phyloP scores from a whole-genome alignment of 169 alveolate genomes.

The Eimeria nieschulzi region DNA sequence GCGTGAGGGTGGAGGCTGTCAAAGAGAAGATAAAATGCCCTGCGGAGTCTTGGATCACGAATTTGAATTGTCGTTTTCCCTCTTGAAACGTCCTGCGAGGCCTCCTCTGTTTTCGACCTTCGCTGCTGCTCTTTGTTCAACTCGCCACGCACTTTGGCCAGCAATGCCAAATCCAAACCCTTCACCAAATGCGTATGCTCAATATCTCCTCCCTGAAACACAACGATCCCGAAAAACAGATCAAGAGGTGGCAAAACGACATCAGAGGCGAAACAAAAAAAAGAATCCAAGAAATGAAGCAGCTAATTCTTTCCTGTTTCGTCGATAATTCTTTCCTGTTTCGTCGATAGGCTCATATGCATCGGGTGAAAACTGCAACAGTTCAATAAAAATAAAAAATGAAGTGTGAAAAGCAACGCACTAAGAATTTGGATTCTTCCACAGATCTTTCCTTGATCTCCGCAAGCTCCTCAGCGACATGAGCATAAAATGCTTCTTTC shows the following conservation, averaged over 20 bases:
- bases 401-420: neutral
- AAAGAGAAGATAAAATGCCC: conserved; percentile 1
- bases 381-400: neutral
- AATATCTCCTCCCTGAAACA: conserved; percentile 75
- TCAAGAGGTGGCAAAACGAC: neutral
- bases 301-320: too few relatives aligned
- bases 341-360: too few relatives aligned
- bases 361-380: neutral
- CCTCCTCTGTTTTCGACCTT: neutral
- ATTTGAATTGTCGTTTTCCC: neutral
- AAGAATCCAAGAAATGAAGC: neutral
- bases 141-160: conserved; percentile 78
- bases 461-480: conserved; percentile 78
- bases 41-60: neutral
- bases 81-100: neutral
- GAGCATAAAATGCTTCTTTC: conserved; percentile 69
- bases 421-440: conserved; percentile 79
- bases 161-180: conserved; percentile 79
- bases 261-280: neutral
- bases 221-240: neutral
- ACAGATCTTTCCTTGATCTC: conserved; percentile 74
- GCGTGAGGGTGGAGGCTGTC: conserved; percentile 22
- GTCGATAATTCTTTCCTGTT: neutral
- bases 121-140: conserved; percentile 67
- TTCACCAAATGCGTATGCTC: conserved; percentile 84